Conservation (phyloP, 192 early-diverging fungal genomes). For the Coemansia reversa region DNA sequence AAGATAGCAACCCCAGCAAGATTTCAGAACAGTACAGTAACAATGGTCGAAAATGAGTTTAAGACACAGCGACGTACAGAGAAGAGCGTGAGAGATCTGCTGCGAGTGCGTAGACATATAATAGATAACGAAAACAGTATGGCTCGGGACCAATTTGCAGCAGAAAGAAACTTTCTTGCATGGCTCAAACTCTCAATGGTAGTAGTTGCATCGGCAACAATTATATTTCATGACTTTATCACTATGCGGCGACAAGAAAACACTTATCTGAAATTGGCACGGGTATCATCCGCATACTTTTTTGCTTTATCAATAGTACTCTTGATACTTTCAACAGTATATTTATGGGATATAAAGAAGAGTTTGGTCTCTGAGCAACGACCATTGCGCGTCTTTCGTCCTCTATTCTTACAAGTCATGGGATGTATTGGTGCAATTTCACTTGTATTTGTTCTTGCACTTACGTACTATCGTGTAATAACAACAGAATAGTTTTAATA, state of each 20-base stretch:
- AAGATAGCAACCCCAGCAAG: too few species aligned
- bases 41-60: too few species aligned
- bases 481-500: not conserved
- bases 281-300: constrained; percentile 24
- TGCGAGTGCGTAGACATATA: not conserved
- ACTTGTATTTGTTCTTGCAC: constrained; percentile 33
- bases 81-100: too few species aligned
- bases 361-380: constrained; percentile 16
- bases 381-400: constrained; percentile 25
- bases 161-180: constrained; percentile 48
- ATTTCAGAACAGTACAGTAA: too few species aligned
- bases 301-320: constrained; percentile 22
- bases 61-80: too few species aligned
- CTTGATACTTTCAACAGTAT: constrained; percentile 20
- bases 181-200: constrained; percentile 47
- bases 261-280: constrained; percentile 10
- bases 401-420: constrained; percentile 24
- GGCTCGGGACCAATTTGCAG: constrained; percentile 52
- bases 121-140: constrained; percentile 49
- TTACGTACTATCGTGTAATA: constrained; percentile 2
- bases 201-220: constrained; percentile 17
- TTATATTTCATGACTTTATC: constrained; percentile 22
- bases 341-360: constrained; percentile 20
- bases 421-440: constrained; percentile 32
- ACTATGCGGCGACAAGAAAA: not conserved